phyloP scores from a whole-genome alignment of 441 rosid species.

The Erysimum pusillum region DNA sequence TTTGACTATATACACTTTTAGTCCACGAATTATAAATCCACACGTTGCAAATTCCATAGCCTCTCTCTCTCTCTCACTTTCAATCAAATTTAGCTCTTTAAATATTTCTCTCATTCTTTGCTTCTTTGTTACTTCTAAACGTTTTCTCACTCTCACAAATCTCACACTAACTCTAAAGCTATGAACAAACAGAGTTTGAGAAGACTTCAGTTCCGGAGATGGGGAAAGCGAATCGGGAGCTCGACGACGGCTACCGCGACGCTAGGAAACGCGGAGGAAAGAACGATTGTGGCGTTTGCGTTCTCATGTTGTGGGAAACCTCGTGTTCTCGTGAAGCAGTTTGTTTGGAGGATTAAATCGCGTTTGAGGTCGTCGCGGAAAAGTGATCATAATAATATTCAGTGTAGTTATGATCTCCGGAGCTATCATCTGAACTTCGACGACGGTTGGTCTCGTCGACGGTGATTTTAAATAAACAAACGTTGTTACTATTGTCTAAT shows the following conservation, averaged over 20 bases:
- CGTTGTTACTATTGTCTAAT: neutral
- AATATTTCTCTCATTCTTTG: slow-evolving; percentile 40
- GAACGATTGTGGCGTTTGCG: slow-evolving; percentile 44
- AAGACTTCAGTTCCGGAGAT: slow-evolving; percentile 54
- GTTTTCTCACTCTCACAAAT: slow-evolving; percentile 28
- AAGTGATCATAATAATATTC: slow-evolving; percentile 46
- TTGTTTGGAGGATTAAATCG: slow-evolving; percentile 58
- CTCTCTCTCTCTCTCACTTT: slow-evolving; percentile 12
- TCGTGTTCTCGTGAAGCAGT: slow-evolving; percentile 45
- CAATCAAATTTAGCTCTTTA: slow-evolving; percentile 28
- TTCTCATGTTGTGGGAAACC: slow-evolving; percentile 47
- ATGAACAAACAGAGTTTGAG: slow-evolving; percentile 47
- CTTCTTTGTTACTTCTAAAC: slow-evolving; percentile 32
- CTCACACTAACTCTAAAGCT: slow-evolving; percentile 6
- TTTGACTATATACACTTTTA: slow-evolving; percentile 39
- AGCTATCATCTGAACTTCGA: slow-evolving; percentile 75
- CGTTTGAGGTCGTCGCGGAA: slow-evolving; percentile 46
- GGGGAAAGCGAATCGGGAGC: slow-evolving; percentile 56
- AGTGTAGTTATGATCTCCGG: slow-evolving; percentile 65
- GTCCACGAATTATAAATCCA: slow-evolving; percentile 23
- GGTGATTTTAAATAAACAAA: slow-evolving; percentile 11
- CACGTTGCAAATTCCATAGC: slow-evolving; percentile 35
- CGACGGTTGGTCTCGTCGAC: slow-evolving; percentile 52
- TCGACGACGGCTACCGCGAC: slow-evolving; percentile 11
- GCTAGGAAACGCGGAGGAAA: slow-evolving; percentile 40